Evolutionary conservation across 768 basidiomycete species (phyloP).

Genomic region (Auriculariales sp.): DNA sequence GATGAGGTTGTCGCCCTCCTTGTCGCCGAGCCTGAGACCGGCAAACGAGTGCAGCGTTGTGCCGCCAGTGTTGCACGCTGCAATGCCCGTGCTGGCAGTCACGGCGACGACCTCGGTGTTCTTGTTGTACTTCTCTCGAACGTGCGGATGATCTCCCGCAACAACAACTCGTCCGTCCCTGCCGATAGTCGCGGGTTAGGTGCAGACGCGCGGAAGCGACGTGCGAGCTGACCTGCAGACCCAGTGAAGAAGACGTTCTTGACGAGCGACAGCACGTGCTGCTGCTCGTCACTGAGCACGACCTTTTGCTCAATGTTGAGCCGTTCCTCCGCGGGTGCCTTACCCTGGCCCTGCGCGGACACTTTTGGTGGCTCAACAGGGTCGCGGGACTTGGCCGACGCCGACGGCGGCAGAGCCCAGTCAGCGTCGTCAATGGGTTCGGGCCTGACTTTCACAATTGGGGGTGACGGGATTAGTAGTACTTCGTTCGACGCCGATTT

Average conservation of each 20-base stretch:
- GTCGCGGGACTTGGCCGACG: background rate
- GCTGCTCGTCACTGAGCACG: conserved; percentile 39
- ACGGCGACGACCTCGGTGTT: conserved; percentile 68
- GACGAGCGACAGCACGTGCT: conserved; percentile 38
- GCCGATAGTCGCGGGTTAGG: conserved; percentile 1
- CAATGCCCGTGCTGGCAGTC: conserved; percentile 93
- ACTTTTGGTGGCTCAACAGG: background rate
- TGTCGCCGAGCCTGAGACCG: conserved; percentile 72
- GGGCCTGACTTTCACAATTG: background rate
- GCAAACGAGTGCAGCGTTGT: conserved; percentile 90
- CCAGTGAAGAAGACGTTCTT: conserved; percentile 76
- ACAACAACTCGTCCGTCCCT: conserved; percentile 91
- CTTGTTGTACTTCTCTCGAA: conserved; percentile 42
- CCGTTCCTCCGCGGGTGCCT: too few species aligned
- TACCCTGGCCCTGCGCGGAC: background rate
- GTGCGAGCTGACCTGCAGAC: conserved; percentile 46
- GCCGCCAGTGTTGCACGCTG: conserved; percentile 95
- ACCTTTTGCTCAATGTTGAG: too few species aligned
- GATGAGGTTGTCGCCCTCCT: conserved; percentile 10
- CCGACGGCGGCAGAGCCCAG: background rate
- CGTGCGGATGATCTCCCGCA: conserved; percentile 77
- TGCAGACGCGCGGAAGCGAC: too few species aligned
- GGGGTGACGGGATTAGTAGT: too few species aligned
- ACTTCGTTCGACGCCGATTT: too few species aligned
- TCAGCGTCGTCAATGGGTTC: background rate